Conservation (phyloP, 177 flowering plant genomes). For the Tripterygium wilfordii region DNA sequence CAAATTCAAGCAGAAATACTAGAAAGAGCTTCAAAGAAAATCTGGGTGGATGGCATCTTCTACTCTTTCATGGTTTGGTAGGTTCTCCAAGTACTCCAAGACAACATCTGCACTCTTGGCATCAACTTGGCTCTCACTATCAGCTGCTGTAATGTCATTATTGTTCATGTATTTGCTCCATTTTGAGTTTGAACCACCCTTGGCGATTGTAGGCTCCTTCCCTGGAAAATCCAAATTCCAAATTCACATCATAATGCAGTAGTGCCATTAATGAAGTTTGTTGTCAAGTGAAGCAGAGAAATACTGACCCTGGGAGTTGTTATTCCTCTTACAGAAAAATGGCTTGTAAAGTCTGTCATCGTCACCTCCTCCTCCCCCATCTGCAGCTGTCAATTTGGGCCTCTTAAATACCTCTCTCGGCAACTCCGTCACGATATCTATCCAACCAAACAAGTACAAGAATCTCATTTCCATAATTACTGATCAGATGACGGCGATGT, state of each 20-base stretch:
- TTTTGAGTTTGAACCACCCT: background rate
- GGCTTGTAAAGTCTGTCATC: conserved; percentile 25
- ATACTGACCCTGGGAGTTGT: background rate
- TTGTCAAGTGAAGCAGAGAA: conserved; percentile 1
- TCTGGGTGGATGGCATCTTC: conserved; percentile 80
- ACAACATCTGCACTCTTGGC: too few relatives aligned
- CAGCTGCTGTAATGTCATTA: conserved; percentile 3
- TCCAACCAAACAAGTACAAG: too few relatives aligned
- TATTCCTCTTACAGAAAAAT: conserved; percentile 25
- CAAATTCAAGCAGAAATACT: background rate
- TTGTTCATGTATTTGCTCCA: background rate
- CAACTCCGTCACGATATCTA: conserved; percentile 51
- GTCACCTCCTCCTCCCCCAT: background rate
- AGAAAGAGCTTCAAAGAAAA: conserved; percentile 26
- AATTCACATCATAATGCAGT: too few relatives aligned
- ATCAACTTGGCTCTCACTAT: conserved; percentile 1
- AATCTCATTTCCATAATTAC: too few relatives aligned
- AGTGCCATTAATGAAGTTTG: too few relatives aligned
- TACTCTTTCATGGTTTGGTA: conserved; percentile 28
- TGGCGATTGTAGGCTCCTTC: conserved; percentile 6
- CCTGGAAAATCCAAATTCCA: too few relatives aligned
- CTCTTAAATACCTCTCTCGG: conserved; percentile 50
- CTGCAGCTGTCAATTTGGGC: conserved; percentile 29
- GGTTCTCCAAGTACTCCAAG: conserved; percentile 9
- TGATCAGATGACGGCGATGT: too few relatives aligned